Conservation (phyloP, 192 early-diverging fungal species). For the Linnemannia exigua region DNA sequence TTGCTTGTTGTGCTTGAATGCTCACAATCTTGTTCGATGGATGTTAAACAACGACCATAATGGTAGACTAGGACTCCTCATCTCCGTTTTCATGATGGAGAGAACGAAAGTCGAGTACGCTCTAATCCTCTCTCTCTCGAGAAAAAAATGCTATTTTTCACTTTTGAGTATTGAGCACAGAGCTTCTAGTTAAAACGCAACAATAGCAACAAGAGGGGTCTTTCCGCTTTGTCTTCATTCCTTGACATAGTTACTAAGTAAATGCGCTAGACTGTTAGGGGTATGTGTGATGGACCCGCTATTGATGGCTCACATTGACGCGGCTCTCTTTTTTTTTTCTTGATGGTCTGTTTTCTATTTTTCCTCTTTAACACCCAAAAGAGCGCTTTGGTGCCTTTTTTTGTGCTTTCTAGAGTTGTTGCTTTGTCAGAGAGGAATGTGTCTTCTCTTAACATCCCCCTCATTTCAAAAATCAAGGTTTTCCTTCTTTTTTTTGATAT, state of each 20-base stretch:
- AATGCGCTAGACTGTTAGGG: not conserved
- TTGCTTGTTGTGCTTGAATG: not conserved
- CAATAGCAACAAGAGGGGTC: not conserved
- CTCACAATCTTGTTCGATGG: slow-evolving; percentile 7
- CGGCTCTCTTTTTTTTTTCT: not conserved
- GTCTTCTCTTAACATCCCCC: not conserved
- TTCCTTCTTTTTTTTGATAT: not conserved
- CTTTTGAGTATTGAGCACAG: not conserved
- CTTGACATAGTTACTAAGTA: not conserved
- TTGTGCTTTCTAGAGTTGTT: not conserved
- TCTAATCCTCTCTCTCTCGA: not conserved
- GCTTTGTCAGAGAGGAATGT: slow-evolving; percentile 11
- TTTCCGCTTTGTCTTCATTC: not conserved
- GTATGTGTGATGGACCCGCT: not conserved
- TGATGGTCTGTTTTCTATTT: not conserved
- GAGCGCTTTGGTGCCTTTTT: not conserved
- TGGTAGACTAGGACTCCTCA: not conserved
- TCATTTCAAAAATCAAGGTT: not conserved
- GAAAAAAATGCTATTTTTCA: not conserved
- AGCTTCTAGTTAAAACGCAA: slow-evolving; percentile 1
- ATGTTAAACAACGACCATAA: not conserved
- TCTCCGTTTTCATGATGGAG: not conserved
- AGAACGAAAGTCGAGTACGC: not conserved
- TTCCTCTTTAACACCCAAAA: not conserved
- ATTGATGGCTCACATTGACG: not conserved